A percentile compares a stretch with the other conserved stretches of the same genome.
Evolutionary conservation across 192 early-diverging fungal species (phyloP).

Genomic region (Linnemannia zychae): DNA sequence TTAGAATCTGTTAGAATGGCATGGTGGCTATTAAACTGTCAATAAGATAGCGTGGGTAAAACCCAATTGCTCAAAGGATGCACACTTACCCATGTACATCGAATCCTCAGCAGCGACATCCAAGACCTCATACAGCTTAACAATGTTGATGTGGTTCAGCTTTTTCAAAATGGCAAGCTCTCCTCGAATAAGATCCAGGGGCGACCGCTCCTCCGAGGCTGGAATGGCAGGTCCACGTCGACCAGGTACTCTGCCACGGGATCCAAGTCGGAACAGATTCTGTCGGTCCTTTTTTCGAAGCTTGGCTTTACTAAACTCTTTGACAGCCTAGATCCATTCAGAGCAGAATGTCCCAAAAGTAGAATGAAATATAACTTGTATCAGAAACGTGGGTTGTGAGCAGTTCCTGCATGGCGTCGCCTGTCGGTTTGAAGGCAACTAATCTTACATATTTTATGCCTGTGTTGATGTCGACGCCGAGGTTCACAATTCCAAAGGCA

Average conservation of each 20-base stretch:
- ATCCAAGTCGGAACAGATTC: slow-evolving; percentile 60
- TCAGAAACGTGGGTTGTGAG: slow-evolving; percentile 8
- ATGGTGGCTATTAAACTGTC: neutral
- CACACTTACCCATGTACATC: slow-evolving; percentile 72
- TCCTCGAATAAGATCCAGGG: slow-evolving; percentile 86
- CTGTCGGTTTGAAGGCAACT: neutral
- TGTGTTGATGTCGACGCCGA: slow-evolving; percentile 71
- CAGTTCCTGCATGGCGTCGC: neutral
- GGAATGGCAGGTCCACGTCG: slow-evolving; percentile 61
- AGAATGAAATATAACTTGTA: neutral
- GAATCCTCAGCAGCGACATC: slow-evolving; percentile 91
- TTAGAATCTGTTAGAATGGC: neutral
- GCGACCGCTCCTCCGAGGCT: slow-evolving; percentile 62
- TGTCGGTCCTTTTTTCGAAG: slow-evolving; percentile 78
- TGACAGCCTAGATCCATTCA: slow-evolving; percentile 82
- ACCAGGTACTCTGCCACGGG: slow-evolving; percentile 68
- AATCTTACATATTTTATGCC: slow-evolving; percentile 68
- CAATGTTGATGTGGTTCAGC: slow-evolving; percentile 90
- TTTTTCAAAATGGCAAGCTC: slow-evolving; percentile 98
- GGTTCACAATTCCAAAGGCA: slow-evolving; percentile 91
- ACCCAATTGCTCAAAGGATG: neutral
- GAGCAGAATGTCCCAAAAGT: neutral
- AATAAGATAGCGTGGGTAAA: neutral
- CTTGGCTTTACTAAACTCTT: slow-evolving; percentile 93
- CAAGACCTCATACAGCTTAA: slow-evolving; percentile 92